Percentiles rank a stretch among this genome's conserved stretches.
These are phyloP conservation scores for Epipyxis sp. DNA, from an alignment of 108 stramenopile species.

Conservation along the genomic window DNA sequence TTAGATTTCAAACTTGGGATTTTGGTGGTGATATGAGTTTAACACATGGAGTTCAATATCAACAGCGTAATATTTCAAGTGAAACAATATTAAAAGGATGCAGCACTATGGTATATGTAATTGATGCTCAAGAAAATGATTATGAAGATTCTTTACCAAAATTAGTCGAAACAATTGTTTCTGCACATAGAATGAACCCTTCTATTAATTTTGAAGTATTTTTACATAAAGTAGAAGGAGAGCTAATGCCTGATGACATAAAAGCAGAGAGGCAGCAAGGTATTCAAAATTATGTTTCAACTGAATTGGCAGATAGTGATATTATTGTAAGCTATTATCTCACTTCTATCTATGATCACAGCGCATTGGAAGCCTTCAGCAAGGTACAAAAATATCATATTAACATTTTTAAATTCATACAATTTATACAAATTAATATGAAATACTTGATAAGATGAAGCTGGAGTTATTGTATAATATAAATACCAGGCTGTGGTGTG, in stretches of 20 bases:
- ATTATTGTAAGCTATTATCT: conserved; percentile 74
- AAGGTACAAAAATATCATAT: too few relatives aligned
- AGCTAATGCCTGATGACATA: conserved; percentile 88
- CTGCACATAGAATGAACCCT: conserved; percentile 79
- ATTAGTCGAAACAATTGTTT: conserved; percentile 77
- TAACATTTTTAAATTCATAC: too few relatives aligned
- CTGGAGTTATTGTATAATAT: too few relatives aligned
- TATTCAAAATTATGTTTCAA: conserved; percentile 62
- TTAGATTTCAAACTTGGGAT: conserved; percentile 95
- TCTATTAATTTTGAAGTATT: conserved; percentile 86
- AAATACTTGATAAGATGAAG: too few relatives aligned
- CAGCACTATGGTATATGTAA: conserved; percentile 52
- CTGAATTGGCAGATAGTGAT: conserved; percentile 45
- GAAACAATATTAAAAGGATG: conserved; percentile 37
- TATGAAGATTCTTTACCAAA: conserved; percentile 58
- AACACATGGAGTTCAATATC: neutral
- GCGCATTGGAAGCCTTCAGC: conserved; percentile 84
- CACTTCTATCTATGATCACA: conserved; percentile 94
- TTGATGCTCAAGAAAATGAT: conserved; percentile 64
- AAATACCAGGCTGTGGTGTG: too few relatives aligned
- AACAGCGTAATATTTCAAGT: neutral
- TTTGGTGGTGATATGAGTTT: conserved; percentile 82
- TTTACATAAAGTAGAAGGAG: conserved; percentile 99
- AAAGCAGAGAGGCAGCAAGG: conserved; percentile 91
- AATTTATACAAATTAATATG: too few relatives aligned